Evolutionary conservation across 129 eudicot genomes (phyloP), one percentile per base, ranked within the genome.

Genomic region (Mikania micrantha): DNA sequence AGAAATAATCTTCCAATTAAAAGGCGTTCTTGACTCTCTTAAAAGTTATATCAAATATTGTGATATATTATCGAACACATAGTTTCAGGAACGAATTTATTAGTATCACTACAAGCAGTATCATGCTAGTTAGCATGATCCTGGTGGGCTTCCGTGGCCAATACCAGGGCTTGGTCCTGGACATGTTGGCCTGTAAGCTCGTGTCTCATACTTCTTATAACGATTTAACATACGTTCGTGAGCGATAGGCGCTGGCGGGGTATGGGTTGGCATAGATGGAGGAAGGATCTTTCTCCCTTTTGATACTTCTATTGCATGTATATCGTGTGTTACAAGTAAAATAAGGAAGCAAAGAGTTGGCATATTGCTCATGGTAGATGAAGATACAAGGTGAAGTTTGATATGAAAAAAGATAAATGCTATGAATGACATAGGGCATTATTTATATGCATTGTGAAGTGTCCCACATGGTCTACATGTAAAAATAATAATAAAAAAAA

Each of bases 111-210:
- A 32, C 39, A 49, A 62, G 38, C 48, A 32, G 21, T 40, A 24
- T 2, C n/a, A 50, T 13, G 17, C 47, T 15, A 73, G 17, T 25
- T 60, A 76, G 75, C 80, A 76, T 48, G 77, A 73, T 27, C 75
- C 75, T 5, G 80, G 80, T 35, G 88, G 88, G 6, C 73, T 72
- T 20, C 10, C 54, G 27, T 79, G 77, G 48, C 88, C 88, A 57
- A 76, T 75, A 9, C 88, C 88, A 2, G 84, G 88, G 75, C 88
- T 83, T 41, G 80, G 81, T 63, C 88, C 88, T 0, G 88, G 84
- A 11, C 72, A 67, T 0, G 88, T 83, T 41, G 88, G 88, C 80
- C 88, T 79, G 36, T 2, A 72, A 67, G 75, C 79, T 7, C 71
- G 74, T 4, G 68, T 65, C 61, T 83, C 77, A 3, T 54, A 67